Evolutionary conservation across 306 rosid species (phyloP).

Genomic region (Quercus alba): DNA sequence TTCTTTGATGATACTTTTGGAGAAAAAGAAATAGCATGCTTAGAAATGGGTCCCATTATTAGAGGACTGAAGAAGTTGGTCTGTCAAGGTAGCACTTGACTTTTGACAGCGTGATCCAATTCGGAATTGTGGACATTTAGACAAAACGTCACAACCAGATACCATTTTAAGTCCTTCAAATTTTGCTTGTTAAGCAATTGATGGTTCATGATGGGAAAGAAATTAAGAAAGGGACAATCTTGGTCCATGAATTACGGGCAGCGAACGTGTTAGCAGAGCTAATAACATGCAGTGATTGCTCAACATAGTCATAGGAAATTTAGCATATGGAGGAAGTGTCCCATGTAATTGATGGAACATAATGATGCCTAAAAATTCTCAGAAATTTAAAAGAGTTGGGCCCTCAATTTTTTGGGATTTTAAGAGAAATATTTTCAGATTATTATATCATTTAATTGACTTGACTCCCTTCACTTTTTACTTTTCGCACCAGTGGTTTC

Average conservation of each 20-base stretch:
- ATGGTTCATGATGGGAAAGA: neutral
- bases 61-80: neutral
- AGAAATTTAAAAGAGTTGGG: neutral
- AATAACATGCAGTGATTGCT: constrained; percentile 39
- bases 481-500: too few species aligned
- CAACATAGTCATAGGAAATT: too few species aligned
- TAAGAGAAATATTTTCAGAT: neutral
- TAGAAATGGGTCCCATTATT: constrained; percentile 31
- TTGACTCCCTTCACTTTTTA: too few species aligned
- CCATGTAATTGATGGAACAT: neutral
- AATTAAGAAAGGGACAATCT: constrained; percentile 24
- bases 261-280: neutral
- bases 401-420: constrained; percentile 13
- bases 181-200: too few species aligned
- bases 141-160: too few species aligned
- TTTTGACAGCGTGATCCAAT: neutral
- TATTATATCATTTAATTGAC: too few species aligned
- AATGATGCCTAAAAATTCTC: neutral
- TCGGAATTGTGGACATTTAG: neutral
- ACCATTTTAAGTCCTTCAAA: too few species aligned
- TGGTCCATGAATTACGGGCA: constrained; percentile 26
- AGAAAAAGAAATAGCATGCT: constrained; percentile 34
- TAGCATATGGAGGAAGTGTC: too few species aligned
- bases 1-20: constrained; percentile 18
- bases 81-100: constrained; percentile 8